phyloP scores from a whole-genome alignment of 1,139 yeast genomes.

The Yamadazyma blattariae region DNA sequence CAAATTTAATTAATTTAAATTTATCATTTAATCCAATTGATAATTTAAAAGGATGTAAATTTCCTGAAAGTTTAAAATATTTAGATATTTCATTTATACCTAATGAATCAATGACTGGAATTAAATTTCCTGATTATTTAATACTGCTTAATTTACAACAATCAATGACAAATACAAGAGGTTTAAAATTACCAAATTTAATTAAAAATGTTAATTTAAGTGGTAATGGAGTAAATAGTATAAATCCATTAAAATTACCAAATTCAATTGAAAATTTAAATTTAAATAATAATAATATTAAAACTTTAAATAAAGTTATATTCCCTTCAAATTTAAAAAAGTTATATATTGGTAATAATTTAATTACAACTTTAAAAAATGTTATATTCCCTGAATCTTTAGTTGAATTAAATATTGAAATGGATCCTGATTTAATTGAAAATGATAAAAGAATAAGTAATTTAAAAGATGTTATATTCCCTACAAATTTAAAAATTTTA shows the following conservation, averaged over 20 bases:
- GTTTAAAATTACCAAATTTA: constrained; percentile 38
- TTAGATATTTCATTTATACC: constrained; percentile 45
- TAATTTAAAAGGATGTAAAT: constrained; percentile 39
- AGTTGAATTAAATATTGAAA: constrained; percentile 40
- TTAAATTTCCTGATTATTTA: constrained; percentile 43
- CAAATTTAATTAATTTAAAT: constrained; percentile 29
- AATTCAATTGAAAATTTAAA: constrained; percentile 36
- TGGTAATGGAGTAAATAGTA: constrained; percentile 45
- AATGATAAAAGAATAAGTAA: constrained; percentile 44
- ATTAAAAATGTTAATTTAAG: constrained; percentile 33
- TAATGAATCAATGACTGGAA: constrained; percentile 48
- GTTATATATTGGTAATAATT: constrained; percentile 41
- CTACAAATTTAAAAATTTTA: constrained; percentile 33
- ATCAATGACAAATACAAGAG: constrained; percentile 47
- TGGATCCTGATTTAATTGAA: constrained; percentile 42
- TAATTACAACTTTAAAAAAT: constrained; percentile 44
- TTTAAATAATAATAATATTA: constrained; percentile 41
- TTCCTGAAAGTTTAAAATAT: constrained; percentile 36
- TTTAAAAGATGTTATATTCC: constrained; percentile 41
- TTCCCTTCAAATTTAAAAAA: constrained; percentile 37
- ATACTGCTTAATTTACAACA: constrained; percentile 39
- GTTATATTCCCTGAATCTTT: constrained; percentile 39
- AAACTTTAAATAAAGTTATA: constrained; percentile 43
- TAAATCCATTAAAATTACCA: constrained; percentile 45
- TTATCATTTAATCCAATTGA: constrained; percentile 44